Conservation (phyloP, 2,329 filamentous ascomycete genomes). For the Dendryphion nanum region DNA sequence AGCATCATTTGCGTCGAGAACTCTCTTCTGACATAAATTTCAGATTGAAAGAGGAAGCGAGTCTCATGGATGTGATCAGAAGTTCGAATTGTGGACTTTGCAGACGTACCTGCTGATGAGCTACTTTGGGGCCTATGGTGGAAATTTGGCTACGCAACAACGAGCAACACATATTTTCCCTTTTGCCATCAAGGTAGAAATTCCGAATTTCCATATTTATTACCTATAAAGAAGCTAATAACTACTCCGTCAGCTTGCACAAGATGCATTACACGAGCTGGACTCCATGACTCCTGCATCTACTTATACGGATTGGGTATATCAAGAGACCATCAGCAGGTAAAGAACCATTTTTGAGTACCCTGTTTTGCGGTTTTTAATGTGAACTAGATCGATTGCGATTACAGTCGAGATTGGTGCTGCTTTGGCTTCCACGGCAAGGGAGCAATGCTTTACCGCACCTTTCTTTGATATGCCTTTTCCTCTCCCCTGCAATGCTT, state of each 20-base stretch:
- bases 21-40: neutral
- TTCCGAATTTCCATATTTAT: neutral
- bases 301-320: neutral
- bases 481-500: slow-evolving; percentile 1
- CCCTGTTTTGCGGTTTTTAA: neutral
- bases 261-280: neutral
- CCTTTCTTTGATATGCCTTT: slow-evolving; percentile 2
- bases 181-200: neutral
- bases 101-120: slow-evolving; percentile 5
- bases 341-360: neutral
- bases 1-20: neutral
- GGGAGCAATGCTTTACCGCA: slow-evolving; percentile 2
- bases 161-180: slow-evolving; percentile 2
- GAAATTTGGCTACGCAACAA: neutral
- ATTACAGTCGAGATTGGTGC: slow-evolving; percentile 3
- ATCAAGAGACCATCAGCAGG: neutral
- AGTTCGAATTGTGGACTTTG: slow-evolving; percentile 3
- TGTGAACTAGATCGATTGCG: slow-evolving; percentile 2
- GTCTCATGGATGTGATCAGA: neutral
- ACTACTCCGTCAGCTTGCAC: neutral
- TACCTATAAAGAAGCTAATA: neutral
- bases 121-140: slow-evolving; percentile 2
- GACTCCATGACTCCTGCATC: neutral
- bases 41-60: neutral
- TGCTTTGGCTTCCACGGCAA: neutral